Percentiles rank a stretch among this genome's conserved stretches.
phyloP scores from a whole-genome alignment of 495 filamentous ascomycete species.

The Letharia lupina region DNA sequence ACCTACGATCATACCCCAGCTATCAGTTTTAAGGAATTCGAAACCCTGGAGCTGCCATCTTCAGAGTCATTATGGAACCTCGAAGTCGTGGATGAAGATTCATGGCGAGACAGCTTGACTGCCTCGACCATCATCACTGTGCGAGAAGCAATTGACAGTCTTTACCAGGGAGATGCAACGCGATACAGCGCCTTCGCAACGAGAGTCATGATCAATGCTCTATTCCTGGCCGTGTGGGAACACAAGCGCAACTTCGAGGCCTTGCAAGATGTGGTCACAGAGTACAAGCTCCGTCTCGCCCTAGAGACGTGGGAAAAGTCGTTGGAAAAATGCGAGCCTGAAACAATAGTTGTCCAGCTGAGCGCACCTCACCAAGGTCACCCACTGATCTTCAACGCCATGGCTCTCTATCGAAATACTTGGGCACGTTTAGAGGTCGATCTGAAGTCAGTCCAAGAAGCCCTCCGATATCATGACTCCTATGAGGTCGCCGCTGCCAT shows the following conservation, averaged over 20 bases:
- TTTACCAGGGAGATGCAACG: slow-evolving; percentile 86
- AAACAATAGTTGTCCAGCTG: slow-evolving; percentile 80
- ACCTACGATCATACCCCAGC: slow-evolving; percentile 97
- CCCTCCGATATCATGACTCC: slow-evolving; percentile 89
- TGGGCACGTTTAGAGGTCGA: slow-evolving; percentile 90
- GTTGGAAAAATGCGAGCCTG: slow-evolving; percentile 85
- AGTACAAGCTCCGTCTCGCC: slow-evolving; percentile 94
- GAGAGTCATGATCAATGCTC: slow-evolving; percentile 96
- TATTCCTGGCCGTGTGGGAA: slow-evolving; percentile 98
- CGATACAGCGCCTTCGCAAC: slow-evolving; percentile 97
- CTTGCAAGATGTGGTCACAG: slow-evolving; percentile 90
- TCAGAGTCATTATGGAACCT: slow-evolving; percentile 93
- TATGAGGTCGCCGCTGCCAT: slow-evolving; percentile 96
- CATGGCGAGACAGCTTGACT: slow-evolving; percentile 71
- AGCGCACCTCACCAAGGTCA: slow-evolving; percentile 97
- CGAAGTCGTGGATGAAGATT: slow-evolving; percentile 65
- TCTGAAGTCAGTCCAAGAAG: slow-evolving; percentile 90
- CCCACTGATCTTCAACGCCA: slow-evolving; percentile 95
- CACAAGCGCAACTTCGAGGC: slow-evolving; percentile 96
- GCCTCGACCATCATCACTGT: slow-evolving; percentile 70
- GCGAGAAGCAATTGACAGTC: slow-evolving; percentile 83
- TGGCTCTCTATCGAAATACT: slow-evolving; percentile 94
- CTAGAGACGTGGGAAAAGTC: slow-evolving; percentile 98
- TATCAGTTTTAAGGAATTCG: slow-evolving; percentile 97
- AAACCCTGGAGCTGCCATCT: slow-evolving; percentile 82